These are phyloP conservation scores for Talaromyces sp. DNA, from an alignment of 2,329 filamentous ascomycete species.

Conservation along the genomic window DNA sequence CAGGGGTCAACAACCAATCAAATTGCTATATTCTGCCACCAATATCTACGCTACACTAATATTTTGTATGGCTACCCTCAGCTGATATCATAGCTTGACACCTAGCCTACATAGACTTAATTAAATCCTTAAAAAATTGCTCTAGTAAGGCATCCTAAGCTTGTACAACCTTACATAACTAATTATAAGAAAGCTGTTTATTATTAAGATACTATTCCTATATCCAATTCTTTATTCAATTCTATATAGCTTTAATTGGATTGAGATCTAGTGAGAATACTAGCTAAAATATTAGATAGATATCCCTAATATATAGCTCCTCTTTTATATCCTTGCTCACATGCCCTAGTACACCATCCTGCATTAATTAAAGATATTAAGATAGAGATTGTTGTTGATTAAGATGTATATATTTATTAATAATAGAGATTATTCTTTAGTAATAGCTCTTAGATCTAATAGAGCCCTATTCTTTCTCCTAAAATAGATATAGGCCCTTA, in stretches of 20 bases:
- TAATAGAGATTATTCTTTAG: neutral
- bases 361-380: neutral
- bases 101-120: neutral
- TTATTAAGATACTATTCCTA: neutral
- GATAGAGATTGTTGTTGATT: conserved; percentile 4
- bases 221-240: neutral
- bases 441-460: conserved; percentile 2
- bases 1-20: neutral
- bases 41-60: neutral
- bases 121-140: conserved; percentile 1
- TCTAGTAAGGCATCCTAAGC: neutral
- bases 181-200: neutral
- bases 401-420: conserved; percentile 3
- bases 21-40: neutral
- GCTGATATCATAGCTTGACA: neutral
- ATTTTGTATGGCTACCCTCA: neutral
- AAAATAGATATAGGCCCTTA: neutral
- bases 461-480: neutral
- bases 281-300: conserved; percentile 5
- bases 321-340: neutral
- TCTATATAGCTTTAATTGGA: conserved; percentile 7
- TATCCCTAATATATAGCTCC: neutral
- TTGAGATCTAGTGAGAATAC: conserved; percentile 1
- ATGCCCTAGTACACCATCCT: neutral
- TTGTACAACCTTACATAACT: neutral